A percentile compares a stretch with the other conserved stretches of the same genome.
phyloP scores from a whole-genome alignment of 2,329 filamentous ascomycete genomes.

The Cercospora janseana region DNA sequence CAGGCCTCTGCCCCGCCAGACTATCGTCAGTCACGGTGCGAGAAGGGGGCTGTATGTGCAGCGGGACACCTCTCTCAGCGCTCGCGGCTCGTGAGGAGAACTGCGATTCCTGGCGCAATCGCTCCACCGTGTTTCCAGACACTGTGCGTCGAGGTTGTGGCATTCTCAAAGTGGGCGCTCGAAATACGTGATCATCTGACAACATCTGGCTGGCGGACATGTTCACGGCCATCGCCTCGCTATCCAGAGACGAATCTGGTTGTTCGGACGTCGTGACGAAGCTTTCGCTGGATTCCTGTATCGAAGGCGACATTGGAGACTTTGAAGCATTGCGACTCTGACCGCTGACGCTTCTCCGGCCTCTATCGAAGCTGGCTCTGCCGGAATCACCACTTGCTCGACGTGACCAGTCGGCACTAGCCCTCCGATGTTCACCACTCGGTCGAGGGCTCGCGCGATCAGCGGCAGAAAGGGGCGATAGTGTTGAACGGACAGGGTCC shows the following conservation, averaged over 20 bases:
- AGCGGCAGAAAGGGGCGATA: conserved; percentile 42
- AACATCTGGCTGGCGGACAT: conserved; percentile 88
- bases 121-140: conserved; percentile 29
- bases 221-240: conserved; percentile 23
- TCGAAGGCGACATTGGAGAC: conserved; percentile 51
- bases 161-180: conserved; percentile 64
- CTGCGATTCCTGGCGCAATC: conserved; percentile 36
- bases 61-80: conserved; percentile 29
- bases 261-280: conserved; percentile 49
- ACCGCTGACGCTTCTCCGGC: conserved; percentile 62
- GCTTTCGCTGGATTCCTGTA: conserved; percentile 68
- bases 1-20: conserved; percentile 8
- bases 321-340: conserved; percentile 52
- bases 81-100: conserved; percentile 39
- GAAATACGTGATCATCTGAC: conserved; percentile 81
- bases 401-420: conserved; percentile 40
- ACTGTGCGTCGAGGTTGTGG: conserved; percentile 25
- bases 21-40: conserved; percentile 30
- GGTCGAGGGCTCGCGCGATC: conserved; percentile 41
- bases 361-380: conserved; percentile 40
- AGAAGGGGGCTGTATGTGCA: conserved; percentile 33
- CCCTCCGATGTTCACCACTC: conserved; percentile 46
- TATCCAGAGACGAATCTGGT: conserved; percentile 25
- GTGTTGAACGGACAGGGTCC: conserved; percentile 45
- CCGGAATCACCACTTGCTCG: conserved; percentile 35